A percentile compares a stretch with the other conserved stretches of the same genome.
Conservation (phyloP, 345 rosid genomes). For the Eucalyptus cloeziana region DNA sequence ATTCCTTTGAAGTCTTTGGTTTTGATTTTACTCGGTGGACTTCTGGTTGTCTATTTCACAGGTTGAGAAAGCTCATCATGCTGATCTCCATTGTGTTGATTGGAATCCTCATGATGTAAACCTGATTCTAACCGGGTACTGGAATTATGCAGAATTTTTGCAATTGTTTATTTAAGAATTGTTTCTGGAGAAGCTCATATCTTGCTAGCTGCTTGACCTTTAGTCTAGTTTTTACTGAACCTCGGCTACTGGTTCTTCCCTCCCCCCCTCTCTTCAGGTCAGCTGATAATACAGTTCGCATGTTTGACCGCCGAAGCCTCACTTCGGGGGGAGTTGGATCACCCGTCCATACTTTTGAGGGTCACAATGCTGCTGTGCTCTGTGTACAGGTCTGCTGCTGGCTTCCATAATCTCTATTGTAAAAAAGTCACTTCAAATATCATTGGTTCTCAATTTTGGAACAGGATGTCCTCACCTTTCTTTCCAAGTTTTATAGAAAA, state of each 20-base stretch:
- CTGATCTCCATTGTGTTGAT: constrained; percentile 70
- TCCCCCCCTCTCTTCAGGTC: constrained; percentile 7
- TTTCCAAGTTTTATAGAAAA: background rate
- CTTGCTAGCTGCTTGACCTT: background rate
- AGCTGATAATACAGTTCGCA: constrained; percentile 34
- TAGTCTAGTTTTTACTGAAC: background rate
- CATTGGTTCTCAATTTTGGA: background rate
- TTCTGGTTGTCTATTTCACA: constrained; percentile 1
- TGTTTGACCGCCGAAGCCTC: constrained; percentile 51
- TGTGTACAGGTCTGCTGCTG: constrained; percentile 64
- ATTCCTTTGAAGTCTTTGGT: background rate
- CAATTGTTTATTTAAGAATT: background rate
- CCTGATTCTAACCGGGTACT: constrained; percentile 57
- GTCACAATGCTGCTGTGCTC: constrained; percentile 78
- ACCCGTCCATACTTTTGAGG: constrained; percentile 64
- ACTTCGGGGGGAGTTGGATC: constrained; percentile 45
- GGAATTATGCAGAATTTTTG: background rate
- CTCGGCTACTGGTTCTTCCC: background rate
- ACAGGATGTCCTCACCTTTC: background rate
- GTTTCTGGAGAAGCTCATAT: background rate
- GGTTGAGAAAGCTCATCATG: constrained; percentile 61
- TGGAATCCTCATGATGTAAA: constrained; percentile 63
- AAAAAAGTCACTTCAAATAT: background rate
- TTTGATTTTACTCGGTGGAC: background rate
- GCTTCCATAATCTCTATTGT: background rate